phyloP scores from a whole-genome alignment of 1,284 basidiomycete species.

The Cystobasidiaceae sp. region DNA sequence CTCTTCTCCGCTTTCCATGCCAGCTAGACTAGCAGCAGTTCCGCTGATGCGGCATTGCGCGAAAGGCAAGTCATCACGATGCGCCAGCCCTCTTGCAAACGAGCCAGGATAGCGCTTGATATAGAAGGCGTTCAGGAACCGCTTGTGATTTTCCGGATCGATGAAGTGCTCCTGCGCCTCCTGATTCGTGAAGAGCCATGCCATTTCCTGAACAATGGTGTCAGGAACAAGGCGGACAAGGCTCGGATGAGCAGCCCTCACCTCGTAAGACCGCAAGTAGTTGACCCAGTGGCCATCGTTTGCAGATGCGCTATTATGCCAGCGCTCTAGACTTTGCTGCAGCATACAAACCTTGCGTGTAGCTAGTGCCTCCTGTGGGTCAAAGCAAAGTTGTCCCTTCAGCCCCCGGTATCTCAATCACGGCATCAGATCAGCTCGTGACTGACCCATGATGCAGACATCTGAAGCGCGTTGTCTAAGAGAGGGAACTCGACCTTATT shows the following conservation, averaged over 20 bases:
- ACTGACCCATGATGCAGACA: conserved; percentile 6
- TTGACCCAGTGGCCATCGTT: conserved; percentile 21
- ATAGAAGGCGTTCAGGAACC: conserved; percentile 27
- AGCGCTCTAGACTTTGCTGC: conserved; percentile 16
- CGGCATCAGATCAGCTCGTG: not conserved
- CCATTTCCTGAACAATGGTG: not conserved
- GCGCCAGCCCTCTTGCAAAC: conserved; percentile 33
- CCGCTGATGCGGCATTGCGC: conserved; percentile 34
- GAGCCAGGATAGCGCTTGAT: conserved; percentile 36
- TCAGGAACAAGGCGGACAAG: not conserved
- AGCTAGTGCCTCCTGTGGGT: conserved; percentile 19
- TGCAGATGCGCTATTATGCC: not conserved
- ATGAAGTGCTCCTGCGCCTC: conserved; percentile 15
- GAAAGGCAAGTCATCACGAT: conserved; percentile 32
- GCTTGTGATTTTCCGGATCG: conserved; percentile 3
- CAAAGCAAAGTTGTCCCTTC: not conserved
- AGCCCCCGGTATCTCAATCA: not conserved
- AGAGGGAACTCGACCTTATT: not conserved
- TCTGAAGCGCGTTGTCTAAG: conserved; percentile 11
- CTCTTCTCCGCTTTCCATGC: conserved; percentile 35
- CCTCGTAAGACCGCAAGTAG: conserved; percentile 11
- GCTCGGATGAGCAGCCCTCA: not conserved
- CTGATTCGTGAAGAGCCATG: conserved; percentile 15
- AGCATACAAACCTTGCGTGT: conserved; percentile 24
- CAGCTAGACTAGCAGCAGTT: conserved; percentile 34